Base-by-base conservation (phyloP, 768 basidiomycete species). In the Hygrophorus russula region DNA sequence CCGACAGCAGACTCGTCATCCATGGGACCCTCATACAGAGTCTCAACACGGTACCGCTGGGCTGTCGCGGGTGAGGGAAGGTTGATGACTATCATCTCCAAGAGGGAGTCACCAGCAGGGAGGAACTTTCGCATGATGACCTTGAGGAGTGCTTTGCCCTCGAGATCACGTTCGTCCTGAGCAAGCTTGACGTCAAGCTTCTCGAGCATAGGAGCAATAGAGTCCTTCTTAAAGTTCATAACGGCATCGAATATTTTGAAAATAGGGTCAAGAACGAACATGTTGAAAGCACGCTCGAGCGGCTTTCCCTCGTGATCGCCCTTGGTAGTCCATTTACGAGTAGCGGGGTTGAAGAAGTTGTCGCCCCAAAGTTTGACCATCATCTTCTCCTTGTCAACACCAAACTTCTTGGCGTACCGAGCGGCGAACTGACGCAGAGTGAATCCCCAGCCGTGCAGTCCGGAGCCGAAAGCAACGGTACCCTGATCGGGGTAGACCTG, bases 11-110 rank as follows among this genome's bases (percentile, higher is more conserved):
- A 96, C 68, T 99, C 96, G 60, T 99, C 96, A 68, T 99, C 96
- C 91, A 97, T 91, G 56, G 96, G 96, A 62, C 96, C 96, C 62
- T 99, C 96, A 66, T 99, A 98, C 49, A 99, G 82, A 53, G 96
- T 98, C 75, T 98, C 92, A 45, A 96, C 93, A 76, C 96, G 93
- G 69, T 98, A 98, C 43, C 84, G 78, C 68, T 99, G 96, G 49
- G 96, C 96, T 49, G 94, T 98, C 45, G 80, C 81, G 45, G 93
- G 94, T 17, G 96, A 99, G 36, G 96, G 94, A 51, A 99, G 81
- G 71, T 97, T 90, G 67, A 99, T 89, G 74, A 97, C 92, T 66
- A 97, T 97, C 96, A 99, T 99, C 77, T 98, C 96, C 69, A 99
- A 64, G 55, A 99, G 82, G 36, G 93, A 84, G 67, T 99, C 96